Base-by-base conservation (phyloP, 345 rosid species). In the Corymbia maculata region DNA sequence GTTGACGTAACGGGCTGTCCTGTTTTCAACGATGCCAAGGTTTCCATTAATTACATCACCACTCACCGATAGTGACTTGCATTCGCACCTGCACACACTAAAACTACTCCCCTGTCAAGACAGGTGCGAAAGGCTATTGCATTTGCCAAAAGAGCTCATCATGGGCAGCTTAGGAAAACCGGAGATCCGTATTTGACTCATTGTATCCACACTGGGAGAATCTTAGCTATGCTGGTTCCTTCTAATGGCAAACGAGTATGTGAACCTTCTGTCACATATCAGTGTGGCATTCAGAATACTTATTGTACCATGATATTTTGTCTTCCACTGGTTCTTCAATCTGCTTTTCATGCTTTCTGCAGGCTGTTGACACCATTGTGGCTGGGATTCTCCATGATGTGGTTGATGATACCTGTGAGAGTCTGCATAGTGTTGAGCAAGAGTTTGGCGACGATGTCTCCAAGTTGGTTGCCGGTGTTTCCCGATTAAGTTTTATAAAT, bases 61-160 rank as follows among this genome's bases (percentile, higher is more conserved):
- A 52, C 57, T 51, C 30, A 19, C 57, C 85, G 2, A 51, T 86
- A 53, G 6, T 53, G 79, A 47, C 30, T 86, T 86, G 68, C 66
- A 61, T 88, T 61, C 88, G 14, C 66, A 90, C 88, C 80, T 88
- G 84, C 89, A 87, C 86, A 21, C 86, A 49, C 92, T 91, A 88
- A 93, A 91, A 85, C 50, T 36, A 49, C 79, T 86, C 49, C 79
- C 89, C 91, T 68, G 96, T 91, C 89, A 95, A 94, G 96, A 95
- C 93, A 95, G 97, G 97, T 95, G 92, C 94, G 87, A 66, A 94
- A 92, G 94, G 96, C 97, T 92, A 93, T 95, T 86, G 93, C 92
- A 75, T 95, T 95, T 90, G 94, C 96, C 28, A 95, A 93, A 88
- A 93, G 66, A 66, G 95, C 97, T 88, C 97, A 95, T 85, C 90